These are phyloP conservation scores for Anastatica hierochuntica DNA, from an alignment of 345 rosid species.

Conservation along the genomic window DNA sequence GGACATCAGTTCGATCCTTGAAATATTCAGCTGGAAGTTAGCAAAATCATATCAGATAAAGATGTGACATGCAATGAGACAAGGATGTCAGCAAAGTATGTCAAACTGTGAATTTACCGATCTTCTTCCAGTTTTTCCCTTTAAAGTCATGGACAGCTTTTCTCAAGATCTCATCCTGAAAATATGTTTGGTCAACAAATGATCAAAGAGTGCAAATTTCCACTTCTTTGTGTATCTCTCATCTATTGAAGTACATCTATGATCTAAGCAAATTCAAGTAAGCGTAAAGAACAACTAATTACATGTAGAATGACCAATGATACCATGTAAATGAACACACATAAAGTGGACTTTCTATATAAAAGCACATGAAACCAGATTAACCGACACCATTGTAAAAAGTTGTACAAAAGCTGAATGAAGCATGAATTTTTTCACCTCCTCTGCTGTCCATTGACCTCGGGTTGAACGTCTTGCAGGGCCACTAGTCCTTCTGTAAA, in stretches of 20 bases:
- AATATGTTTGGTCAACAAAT: background rate
- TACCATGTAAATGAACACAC: constrained; percentile 2
- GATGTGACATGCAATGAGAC: background rate
- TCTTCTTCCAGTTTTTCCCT: constrained; percentile 99
- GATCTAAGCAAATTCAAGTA: background rate
- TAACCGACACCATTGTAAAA: background rate
- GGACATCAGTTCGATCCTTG: constrained; percentile 99
- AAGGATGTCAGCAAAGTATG: background rate
- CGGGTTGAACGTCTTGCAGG: constrained; percentile 95
- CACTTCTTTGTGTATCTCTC: constrained; percentile 2
- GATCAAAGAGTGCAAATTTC: background rate
- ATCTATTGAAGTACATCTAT: too few relatives aligned
- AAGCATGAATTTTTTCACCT: constrained; percentile 40
- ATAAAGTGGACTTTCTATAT: background rate
- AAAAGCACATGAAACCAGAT: background rate
- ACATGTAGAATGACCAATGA: background rate
- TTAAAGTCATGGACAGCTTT: constrained; percentile 92
- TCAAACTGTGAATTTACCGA: constrained; percentile 38
- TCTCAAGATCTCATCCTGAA: constrained; percentile 83
- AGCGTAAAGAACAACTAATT: background rate
- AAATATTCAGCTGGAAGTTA: constrained; percentile 83
- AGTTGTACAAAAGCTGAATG: background rate
- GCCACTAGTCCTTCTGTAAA: constrained; percentile 85
- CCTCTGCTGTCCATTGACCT: constrained; percentile 99
- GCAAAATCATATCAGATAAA: constrained; percentile 27